phyloP scores from a whole-genome alignment of 139 green algal genomes.

The Closterium sp. region DNA sequence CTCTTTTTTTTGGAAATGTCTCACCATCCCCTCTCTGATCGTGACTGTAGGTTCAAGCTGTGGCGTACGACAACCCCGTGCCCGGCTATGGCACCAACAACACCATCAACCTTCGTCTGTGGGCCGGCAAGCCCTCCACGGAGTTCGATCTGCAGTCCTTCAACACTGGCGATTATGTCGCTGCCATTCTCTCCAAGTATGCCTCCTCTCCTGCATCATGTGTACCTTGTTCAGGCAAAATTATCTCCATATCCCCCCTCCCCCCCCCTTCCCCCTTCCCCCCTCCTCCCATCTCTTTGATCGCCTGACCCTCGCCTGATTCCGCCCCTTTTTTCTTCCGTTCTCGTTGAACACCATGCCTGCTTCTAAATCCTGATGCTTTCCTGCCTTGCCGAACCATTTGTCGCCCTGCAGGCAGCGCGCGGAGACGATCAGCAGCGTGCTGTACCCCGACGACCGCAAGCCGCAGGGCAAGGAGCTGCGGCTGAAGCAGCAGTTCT shows the following conservation, averaged over 20 bases:
- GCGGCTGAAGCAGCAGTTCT: constrained; percentile 98
- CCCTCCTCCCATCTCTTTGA: not conserved
- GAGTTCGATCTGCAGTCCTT: constrained; percentile 84
- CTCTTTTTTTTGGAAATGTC: too few relatives aligned
- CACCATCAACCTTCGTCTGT: constrained; percentile 91
- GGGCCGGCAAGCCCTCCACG: constrained; percentile 68
- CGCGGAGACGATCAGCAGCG: constrained; percentile 73
- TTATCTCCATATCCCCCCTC: not conserved
- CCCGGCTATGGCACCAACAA: constrained; percentile 86
- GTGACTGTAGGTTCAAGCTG: constrained; percentile 68
- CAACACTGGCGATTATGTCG: constrained; percentile 70
- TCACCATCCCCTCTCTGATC: not conserved
- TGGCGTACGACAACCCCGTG: constrained; percentile 86
- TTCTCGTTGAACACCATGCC: not conserved
- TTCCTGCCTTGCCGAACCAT: not conserved
- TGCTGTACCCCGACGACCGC: constrained; percentile 96
- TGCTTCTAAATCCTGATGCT: not conserved
- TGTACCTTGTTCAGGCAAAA: not conserved
- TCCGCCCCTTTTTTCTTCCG: not conserved
- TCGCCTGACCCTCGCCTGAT: not conserved
- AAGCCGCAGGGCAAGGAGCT: constrained; percentile 95
- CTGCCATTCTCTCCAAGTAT: constrained; percentile 4
- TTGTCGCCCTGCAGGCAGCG: constrained; percentile 61
- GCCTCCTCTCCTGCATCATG: not conserved
- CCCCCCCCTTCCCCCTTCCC: not conserved